phyloP scores from a whole-genome alignment of 805 yeast species.

The Candida ortonii region DNA sequence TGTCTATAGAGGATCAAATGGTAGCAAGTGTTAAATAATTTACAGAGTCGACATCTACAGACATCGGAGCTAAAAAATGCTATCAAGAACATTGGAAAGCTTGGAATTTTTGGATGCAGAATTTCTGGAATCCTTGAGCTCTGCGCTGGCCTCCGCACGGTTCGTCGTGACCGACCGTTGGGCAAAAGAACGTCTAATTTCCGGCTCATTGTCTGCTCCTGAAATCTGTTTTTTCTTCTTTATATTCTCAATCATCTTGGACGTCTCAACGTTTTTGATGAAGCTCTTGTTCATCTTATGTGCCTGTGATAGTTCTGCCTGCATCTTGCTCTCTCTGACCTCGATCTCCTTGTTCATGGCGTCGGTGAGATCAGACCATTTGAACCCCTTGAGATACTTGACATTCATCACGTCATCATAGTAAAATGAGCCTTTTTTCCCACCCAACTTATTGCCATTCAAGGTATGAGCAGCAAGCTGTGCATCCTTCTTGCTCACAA shows the following conservation, averaged over 20 bases:
- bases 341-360: slow-evolving; percentile 91
- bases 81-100: slow-evolving; percentile 48
- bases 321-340: slow-evolving; percentile 79
- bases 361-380: slow-evolving; percentile 92
- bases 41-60: not conserved
- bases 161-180: slow-evolving; percentile 68
- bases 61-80: slow-evolving; percentile 40
- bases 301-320: slow-evolving; percentile 87
- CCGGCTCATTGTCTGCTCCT: slow-evolving; percentile 25
- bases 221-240: slow-evolving; percentile 42
- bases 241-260: slow-evolving; percentile 75
- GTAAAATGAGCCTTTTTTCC: slow-evolving; percentile 85
- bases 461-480: slow-evolving; percentile 81
- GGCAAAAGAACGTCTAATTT: slow-evolving; percentile 56
- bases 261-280: slow-evolving; percentile 77
- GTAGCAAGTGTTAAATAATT: no score
- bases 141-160: slow-evolving; percentile 58
- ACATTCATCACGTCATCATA: slow-evolving; percentile 92
- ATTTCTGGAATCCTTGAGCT: slow-evolving; percentile 39
- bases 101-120: slow-evolving; percentile 31
- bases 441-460: slow-evolving; percentile 88
- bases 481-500: slow-evolving; percentile 77
- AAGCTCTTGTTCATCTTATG: slow-evolving; percentile 81
- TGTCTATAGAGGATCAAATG: no score
- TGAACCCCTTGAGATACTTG: slow-evolving; percentile 85